Conservation (phyloP, 208 protist species). For the Polymyxa betae region DNA sequence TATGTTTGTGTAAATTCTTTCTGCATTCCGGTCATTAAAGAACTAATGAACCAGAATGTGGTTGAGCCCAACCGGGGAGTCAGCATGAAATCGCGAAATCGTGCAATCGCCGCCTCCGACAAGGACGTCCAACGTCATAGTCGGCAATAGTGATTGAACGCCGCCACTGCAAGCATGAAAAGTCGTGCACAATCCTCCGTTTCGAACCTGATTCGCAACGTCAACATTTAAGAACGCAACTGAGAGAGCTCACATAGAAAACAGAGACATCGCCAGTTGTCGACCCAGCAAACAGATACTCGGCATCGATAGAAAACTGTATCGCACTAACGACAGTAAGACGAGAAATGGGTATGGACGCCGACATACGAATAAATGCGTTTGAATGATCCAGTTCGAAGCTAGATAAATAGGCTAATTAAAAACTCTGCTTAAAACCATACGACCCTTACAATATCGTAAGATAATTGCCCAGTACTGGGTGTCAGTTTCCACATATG, state of each 20-base stretch:
- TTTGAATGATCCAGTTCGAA: conserved; percentile 16
- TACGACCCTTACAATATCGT: neutral
- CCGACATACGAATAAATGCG: neutral
- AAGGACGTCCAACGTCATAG: neutral
- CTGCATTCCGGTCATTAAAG: neutral
- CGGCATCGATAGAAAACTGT: conserved; percentile 64
- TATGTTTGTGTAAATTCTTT: neutral
- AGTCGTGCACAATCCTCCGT: neutral
- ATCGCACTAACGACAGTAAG: conserved; percentile 19
- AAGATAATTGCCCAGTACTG: neutral
- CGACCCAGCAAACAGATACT: conserved; percentile 69
- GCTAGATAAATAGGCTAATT: neutral
- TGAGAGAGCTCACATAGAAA: conserved; percentile 56
- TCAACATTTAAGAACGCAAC: neutral
- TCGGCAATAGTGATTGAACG: conserved; percentile 56
- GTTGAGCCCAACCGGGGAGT: neutral
- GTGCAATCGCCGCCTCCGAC: neutral
- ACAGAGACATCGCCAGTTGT: conserved; percentile 67
- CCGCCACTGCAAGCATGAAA: conserved; percentile 58
- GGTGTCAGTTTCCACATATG: conserved; percentile 15
- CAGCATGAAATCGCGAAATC: neutral
- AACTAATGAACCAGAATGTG: neutral
- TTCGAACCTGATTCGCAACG: neutral
- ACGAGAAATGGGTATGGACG: neutral
- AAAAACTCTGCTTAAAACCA: neutral